A percentile compares a stretch with the other conserved stretches of the same genome.
Evolutionary conservation across 805 yeast species (phyloP).

Genomic region (Metschnikowia lunata): DNA sequence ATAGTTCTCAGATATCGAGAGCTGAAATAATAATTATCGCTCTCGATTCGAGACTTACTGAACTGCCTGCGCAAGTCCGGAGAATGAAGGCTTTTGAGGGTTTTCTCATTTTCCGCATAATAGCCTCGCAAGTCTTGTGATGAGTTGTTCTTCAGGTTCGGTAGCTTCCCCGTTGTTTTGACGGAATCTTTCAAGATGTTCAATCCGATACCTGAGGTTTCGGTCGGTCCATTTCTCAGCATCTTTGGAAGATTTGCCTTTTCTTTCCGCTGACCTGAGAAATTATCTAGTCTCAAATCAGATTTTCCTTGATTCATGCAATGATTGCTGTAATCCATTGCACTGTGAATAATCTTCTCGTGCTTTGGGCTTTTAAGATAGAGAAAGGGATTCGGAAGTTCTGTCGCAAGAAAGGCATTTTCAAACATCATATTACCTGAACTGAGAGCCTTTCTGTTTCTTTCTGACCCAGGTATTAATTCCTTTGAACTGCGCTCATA

Average conservation of each 20-base stretch:
- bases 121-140: conserved; percentile 18
- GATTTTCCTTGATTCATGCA: background rate
- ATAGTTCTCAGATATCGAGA: conserved; percentile 1
- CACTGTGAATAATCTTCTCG: conserved; percentile 6
- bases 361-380: conserved; percentile 8
- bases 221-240: conserved; percentile 24
- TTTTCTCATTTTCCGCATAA: conserved; percentile 9
- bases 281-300: background rate
- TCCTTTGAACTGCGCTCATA: conserved; percentile 4
- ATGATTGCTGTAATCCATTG: conserved; percentile 6
- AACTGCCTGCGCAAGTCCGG: conserved; percentile 20
- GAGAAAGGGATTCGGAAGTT: conserved; percentile 2
- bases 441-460: conserved; percentile 6
- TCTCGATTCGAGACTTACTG: conserved; percentile 7
- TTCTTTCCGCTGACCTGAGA: conserved; percentile 16
- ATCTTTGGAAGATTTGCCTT: conserved; percentile 34
- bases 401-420: background rate
- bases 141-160: conserved; percentile 15
- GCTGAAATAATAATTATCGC: conserved; percentile 4
- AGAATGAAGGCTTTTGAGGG: conserved; percentile 20
- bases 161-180: background rate
- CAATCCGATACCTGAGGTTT: conserved; percentile 37
- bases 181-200: conserved; percentile 32
- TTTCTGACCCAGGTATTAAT: background rate
- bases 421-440: conserved; percentile 5